A percentile compares a stretch with the other conserved stretches of the same genome.
phyloP scores from a whole-genome alignment of 2,329 filamentous ascomycete species.

The Fusarium vanettenii region DNA sequence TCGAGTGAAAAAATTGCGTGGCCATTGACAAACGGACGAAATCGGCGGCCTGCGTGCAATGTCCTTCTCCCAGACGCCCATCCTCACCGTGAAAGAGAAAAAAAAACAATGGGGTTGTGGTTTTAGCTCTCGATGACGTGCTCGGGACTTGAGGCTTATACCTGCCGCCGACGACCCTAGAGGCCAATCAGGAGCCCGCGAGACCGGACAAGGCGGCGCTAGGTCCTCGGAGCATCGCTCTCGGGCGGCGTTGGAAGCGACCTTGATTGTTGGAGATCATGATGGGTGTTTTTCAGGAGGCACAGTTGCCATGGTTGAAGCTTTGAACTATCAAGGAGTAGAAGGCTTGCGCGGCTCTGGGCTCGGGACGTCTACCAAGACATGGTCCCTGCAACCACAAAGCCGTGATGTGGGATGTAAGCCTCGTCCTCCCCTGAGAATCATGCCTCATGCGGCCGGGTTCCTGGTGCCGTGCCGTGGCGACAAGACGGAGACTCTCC shows the following conservation, averaged over 20 bases:
- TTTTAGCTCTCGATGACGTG: slow-evolving; percentile 49
- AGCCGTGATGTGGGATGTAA: slow-evolving; percentile 11
- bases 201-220: slow-evolving; percentile 26
- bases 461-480: slow-evolving; percentile 19
- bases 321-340: neutral
- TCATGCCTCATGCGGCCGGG: slow-evolving; percentile 6
- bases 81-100: slow-evolving; percentile 34
- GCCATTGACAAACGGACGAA: slow-evolving; percentile 36
- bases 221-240: slow-evolving; percentile 44
- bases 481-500: slow-evolving; percentile 14
- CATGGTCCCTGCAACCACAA: neutral
- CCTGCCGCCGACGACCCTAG: slow-evolving; percentile 39
- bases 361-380: neutral
- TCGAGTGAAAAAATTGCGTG: slow-evolving; percentile 41
- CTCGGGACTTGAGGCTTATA: slow-evolving; percentile 49
- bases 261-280: slow-evolving; percentile 16
- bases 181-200: slow-evolving; percentile 40
- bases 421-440: slow-evolving; percentile 13
- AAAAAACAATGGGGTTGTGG: slow-evolving; percentile 42
- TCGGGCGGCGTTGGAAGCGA: slow-evolving; percentile 30
- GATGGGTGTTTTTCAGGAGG: slow-evolving; percentile 21
- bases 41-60: slow-evolving; percentile 32
- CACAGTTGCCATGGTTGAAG: neutral
- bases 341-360: neutral
- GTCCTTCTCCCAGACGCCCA: slow-evolving; percentile 12